phyloP scores from a whole-genome alignment of 106 monocot species.

The Acorus calamus region DNA sequence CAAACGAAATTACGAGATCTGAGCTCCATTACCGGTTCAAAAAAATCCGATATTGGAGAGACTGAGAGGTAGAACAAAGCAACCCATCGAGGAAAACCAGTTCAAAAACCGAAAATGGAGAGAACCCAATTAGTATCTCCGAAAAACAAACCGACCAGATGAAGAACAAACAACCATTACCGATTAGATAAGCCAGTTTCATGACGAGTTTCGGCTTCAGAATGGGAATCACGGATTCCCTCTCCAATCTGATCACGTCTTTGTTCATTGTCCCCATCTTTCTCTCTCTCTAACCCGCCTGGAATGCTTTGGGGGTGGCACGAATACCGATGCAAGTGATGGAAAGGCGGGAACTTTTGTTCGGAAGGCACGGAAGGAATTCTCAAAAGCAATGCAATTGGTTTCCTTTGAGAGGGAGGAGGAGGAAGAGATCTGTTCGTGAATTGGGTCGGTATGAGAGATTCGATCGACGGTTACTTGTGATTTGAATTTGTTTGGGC shows the following conservation, averaged over 20 bases:
- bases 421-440: not conserved
- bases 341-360: too few species aligned
- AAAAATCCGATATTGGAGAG: not conserved
- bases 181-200: slow-evolving; percentile 40
- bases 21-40: too few species aligned
- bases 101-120: not conserved
- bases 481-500: too few species aligned
- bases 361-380: too few species aligned
- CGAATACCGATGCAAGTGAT: too few species aligned
- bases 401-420: slow-evolving; percentile 2
- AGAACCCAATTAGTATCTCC: not conserved
- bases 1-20: not conserved
- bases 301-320: too few species aligned
- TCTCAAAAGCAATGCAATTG: not conserved
- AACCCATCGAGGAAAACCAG: too few species aligned
- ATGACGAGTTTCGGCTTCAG: slow-evolving; percentile 50
- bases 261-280: slow-evolving; percentile 5
- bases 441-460: too few species aligned
- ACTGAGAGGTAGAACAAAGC: not conserved
- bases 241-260: slow-evolving; percentile 44
- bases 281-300: too few species aligned
- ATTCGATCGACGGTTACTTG: too few species aligned
- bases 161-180: slow-evolving; percentile 4
- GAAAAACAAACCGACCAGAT: not conserved
- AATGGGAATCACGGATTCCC: slow-evolving; percentile 54